These are phyloP conservation scores for Podospora fimiseda DNA, from an alignment of 495 filamentous ascomycete species.

Conservation along the genomic window DNA sequence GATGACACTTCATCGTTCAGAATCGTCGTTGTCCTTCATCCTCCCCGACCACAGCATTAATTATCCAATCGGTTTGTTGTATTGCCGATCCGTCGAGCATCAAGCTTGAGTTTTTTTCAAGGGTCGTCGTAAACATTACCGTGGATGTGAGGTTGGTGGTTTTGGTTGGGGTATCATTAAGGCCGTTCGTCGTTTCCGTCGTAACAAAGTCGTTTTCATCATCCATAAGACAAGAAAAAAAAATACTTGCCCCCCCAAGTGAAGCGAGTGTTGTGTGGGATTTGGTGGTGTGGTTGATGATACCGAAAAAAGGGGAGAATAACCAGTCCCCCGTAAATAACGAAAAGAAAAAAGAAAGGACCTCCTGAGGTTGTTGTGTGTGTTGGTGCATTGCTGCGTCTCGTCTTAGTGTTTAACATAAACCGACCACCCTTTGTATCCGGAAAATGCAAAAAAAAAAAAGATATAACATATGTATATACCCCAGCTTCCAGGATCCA, in stretches of 20 bases:
- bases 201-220: conserved; percentile 22
- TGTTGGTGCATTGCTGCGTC: conserved; percentile 47
- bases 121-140: conserved; percentile 21
- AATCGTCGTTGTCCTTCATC: conserved; percentile 20
- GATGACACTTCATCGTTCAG: conserved; percentile 11
- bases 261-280: not conserved
- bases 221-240: conserved; percentile 41
- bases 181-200: conserved; percentile 18
- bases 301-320: not conserved
- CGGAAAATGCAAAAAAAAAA: conserved; percentile 45
- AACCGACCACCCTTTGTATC: conserved; percentile 31
- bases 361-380: conserved; percentile 34
- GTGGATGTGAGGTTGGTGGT: conserved; percentile 21
- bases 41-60: conserved; percentile 4
- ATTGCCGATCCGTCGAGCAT: not conserved
- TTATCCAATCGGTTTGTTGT: conserved; percentile 5
- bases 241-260: conserved; percentile 16
- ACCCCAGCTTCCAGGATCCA: conserved; percentile 38
- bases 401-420: conserved; percentile 31
- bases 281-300: not conserved
- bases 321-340: conserved; percentile 11
- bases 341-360: conserved; percentile 13
- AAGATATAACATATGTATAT: not conserved
- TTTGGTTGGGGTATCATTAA: conserved; percentile 33
- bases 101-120: not conserved